phyloP scores from a whole-genome alignment of 1,284 basidiomycete genomes.

The Tylopilus microsporus region DNA sequence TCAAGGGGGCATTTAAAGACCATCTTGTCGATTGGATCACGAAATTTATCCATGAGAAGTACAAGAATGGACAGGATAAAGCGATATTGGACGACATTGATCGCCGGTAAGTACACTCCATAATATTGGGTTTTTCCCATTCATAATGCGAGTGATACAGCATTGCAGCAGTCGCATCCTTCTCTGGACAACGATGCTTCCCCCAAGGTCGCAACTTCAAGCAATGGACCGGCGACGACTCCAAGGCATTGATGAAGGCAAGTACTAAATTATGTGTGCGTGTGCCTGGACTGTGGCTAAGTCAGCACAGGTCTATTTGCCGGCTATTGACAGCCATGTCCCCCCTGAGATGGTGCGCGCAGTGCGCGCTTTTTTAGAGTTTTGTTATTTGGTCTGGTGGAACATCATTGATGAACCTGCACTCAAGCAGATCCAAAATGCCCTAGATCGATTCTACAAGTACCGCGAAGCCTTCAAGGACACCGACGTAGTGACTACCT shows the following conservation, averaged over 20 bases:
- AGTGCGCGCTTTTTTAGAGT: too few relatives aligned
- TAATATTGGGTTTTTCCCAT: background rate
- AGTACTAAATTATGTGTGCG: too few relatives aligned
- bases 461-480: too few relatives aligned
- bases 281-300: too few relatives aligned
- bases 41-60: background rate
- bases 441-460: too few relatives aligned
- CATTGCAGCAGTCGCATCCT: background rate
- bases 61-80: background rate
- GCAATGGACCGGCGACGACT: constrained; percentile 4
- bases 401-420: too few relatives aligned
- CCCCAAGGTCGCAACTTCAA: background rate
- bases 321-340: too few relatives aligned
- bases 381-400: too few relatives aligned
- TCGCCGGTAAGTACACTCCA: background rate
- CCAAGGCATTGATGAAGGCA: constrained; percentile 6
- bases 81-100: constrained; percentile 2
- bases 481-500: too few relatives aligned
- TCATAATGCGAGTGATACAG: background rate
- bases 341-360: too few relatives aligned
- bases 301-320: too few relatives aligned
- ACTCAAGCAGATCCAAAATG: too few relatives aligned
- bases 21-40: constrained; percentile 2
- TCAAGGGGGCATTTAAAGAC: background rate
- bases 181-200: background rate